Conservation (phyloP, 2,329 filamentous ascomycete species). For the Cytospora piceicola region DNA sequence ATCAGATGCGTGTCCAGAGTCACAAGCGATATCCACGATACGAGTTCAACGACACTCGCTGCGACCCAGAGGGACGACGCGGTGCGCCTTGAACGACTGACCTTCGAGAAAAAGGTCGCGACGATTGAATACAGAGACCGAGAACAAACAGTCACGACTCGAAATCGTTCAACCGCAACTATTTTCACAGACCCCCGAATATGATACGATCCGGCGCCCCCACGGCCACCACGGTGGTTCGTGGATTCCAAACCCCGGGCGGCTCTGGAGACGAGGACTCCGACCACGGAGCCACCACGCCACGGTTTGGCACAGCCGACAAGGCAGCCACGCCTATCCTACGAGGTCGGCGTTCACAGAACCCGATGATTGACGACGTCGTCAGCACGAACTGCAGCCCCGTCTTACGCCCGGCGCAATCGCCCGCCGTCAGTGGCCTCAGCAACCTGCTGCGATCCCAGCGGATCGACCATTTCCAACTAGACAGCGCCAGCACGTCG, state of each 20-base stretch:
- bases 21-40: conserved; percentile 53
- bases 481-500: conserved; percentile 51
- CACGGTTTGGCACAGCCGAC: conserved; percentile 32
- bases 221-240: conserved; percentile 56
- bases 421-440: conserved; percentile 70
- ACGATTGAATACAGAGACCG: conserved; percentile 2
- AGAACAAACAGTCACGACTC: background rate
- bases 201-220: conserved; percentile 54
- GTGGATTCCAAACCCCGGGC: conserved; percentile 60
- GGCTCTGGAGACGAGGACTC: conserved; percentile 63
- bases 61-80: conserved; percentile 63
- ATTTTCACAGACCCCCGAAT: conserved; percentile 28
- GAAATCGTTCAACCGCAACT: background rate
- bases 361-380: conserved; percentile 55
- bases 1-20: conserved; percentile 62
- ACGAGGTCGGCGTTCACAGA: conserved; percentile 45
- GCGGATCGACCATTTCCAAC: conserved; percentile 71
- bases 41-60: conserved; percentile 56
- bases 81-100: conserved; percentile 52
- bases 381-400: conserved; percentile 69
- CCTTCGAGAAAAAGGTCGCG: conserved; percentile 5
- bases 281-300: conserved; percentile 46
- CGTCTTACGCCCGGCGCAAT: conserved; percentile 53
- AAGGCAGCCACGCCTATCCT: conserved; percentile 40
- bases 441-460: conserved; percentile 76